Conservation (phyloP, 176 grass and related monocot species). For the Musa troglodytarum region DNA sequence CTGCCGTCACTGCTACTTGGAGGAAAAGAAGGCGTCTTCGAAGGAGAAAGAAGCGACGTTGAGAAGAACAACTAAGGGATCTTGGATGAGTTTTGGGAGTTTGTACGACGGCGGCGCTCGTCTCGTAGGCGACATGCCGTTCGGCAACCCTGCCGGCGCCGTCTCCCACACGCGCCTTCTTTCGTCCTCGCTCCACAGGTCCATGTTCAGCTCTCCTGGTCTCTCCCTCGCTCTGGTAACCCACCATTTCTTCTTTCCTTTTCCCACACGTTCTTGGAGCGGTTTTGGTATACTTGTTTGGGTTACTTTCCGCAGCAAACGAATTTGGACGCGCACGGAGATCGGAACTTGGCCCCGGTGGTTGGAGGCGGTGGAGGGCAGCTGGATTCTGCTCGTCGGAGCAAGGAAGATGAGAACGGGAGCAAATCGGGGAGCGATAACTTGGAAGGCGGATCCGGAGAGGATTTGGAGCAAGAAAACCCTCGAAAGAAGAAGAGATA, state of each 20-base stretch:
- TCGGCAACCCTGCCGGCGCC: neutral
- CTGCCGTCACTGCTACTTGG: constrained; percentile 28
- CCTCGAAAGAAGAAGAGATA: constrained; percentile 53
- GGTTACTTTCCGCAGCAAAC: constrained; percentile 16
- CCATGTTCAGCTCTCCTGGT: constrained; percentile 40
- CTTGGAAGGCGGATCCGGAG: constrained; percentile 38
- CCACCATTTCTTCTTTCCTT: neutral
- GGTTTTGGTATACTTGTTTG: neutral
- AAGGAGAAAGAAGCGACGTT: neutral
- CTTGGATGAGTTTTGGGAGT: constrained; percentile 39
- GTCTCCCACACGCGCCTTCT: neutral
- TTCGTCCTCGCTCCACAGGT: neutral
- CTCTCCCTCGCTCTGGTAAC: constrained; percentile 55
- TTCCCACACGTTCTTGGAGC: neutral
- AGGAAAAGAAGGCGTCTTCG: neutral
- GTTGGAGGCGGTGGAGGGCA: constrained; percentile 8
- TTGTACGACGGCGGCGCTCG: constrained; percentile 28
- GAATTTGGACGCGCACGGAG: constrained; percentile 25
- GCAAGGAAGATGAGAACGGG: constrained; percentile 42
- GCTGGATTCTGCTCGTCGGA: neutral
- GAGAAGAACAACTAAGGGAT: neutral
- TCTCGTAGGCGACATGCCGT: neutral
- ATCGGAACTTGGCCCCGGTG: neutral
- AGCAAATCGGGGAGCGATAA: constrained; percentile 42
- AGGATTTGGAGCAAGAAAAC: constrained; percentile 31